Conservation (phyloP, 2,329 filamentous ascomycete genomes). For the Colletotrichum liaoningense region DNA sequence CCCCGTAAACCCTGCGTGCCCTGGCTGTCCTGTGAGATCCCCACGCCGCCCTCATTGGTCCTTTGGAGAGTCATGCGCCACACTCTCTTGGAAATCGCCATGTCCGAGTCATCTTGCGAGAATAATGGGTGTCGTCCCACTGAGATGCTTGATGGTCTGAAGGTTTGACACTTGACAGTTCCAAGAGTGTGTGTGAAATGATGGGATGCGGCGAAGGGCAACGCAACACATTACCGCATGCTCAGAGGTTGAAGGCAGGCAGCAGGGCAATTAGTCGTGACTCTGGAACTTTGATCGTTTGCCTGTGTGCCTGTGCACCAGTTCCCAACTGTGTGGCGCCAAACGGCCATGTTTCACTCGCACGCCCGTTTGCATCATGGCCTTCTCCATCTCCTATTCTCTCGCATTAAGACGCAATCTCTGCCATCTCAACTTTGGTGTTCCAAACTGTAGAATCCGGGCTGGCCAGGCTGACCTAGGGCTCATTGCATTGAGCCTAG, state of each 20-base stretch:
- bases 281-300: conserved; percentile 8
- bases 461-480: conserved; percentile 10
- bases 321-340: conserved; percentile 14
- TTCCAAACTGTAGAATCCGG: conserved; percentile 13
- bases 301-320: conserved; percentile 10
- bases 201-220: not conserved
- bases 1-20: conserved; percentile 14
- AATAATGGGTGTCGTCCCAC: not conserved
- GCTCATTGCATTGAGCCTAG: conserved; percentile 11
- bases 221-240: not conserved
- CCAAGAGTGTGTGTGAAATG: conserved; percentile 1
- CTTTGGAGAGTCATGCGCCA: conserved; percentile 17
- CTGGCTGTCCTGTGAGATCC: not conserved
- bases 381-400: not conserved
- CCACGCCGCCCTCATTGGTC: conserved; percentile 8
- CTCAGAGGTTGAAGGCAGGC: not conserved
- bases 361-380: conserved; percentile 25
- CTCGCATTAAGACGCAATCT: conserved; percentile 32
- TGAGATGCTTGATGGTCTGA: not conserved
- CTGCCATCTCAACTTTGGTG: conserved; percentile 34
- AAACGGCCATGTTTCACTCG: conserved; percentile 33
- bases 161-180: conserved; percentile 22
- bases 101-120: conserved; percentile 21
- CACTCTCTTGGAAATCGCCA: not conserved
- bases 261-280: not conserved